Conservation (phyloP, 2,329 filamentous ascomycete genomes). For the Xylariaceae sp. region DNA sequence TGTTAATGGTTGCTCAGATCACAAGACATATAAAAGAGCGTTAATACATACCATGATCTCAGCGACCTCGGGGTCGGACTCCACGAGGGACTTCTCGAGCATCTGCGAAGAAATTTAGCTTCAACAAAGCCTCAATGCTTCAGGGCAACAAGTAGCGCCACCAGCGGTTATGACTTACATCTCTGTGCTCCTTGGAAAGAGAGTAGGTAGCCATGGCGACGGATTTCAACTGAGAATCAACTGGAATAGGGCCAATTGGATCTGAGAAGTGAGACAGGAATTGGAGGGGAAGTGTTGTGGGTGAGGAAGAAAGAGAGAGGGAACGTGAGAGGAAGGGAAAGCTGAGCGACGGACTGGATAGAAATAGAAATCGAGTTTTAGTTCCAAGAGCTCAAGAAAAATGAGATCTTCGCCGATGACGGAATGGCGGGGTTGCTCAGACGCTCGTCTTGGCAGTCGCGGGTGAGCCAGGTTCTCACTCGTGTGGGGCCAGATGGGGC, state of each 20-base stretch:
- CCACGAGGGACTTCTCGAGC: conserved; percentile 90
- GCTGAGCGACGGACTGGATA: background rate
- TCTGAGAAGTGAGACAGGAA: background rate
- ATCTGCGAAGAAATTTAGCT: conserved; percentile 54
- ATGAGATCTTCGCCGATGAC: background rate
- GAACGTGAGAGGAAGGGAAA: background rate
- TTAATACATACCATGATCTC: conserved; percentile 77
- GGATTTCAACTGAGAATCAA: background rate
- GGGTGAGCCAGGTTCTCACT: background rate
- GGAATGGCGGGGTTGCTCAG: background rate
- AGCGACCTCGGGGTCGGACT: conserved; percentile 89
- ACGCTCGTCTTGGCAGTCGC: background rate
- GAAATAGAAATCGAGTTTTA: background rate
- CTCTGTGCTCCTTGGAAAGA: conserved; percentile 35
- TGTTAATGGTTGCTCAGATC: background rate
- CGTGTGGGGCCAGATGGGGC: background rate
- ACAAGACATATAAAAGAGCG: background rate
- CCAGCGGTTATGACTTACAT: conserved; percentile 24
- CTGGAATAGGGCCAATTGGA: background rate
- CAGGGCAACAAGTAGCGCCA: background rate
- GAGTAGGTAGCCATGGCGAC: conserved; percentile 34
- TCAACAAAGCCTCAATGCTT: background rate
- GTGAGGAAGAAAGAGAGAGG: background rate
- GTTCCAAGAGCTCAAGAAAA: background rate
- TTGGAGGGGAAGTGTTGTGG: background rate